Percentiles rank a stretch among this genome's conserved stretches.
Conservation (phyloP, 805 yeast genomes). For the Candida sonorensis region DNA sequence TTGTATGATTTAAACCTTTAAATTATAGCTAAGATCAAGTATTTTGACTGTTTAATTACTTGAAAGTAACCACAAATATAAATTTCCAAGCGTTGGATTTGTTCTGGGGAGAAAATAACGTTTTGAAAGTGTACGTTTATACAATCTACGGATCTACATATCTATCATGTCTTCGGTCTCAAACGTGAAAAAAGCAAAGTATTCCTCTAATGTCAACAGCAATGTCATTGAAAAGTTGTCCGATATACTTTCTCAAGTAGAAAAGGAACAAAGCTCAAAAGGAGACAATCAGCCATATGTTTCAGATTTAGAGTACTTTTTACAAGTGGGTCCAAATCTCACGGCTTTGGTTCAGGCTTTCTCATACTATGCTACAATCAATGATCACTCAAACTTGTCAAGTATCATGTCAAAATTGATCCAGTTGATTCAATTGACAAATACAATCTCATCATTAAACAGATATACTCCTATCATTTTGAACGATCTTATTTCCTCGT, state of each 20-base stretch:
- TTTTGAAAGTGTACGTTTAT: no score
- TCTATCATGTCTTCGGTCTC: constrained; percentile 1
- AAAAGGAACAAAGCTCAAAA: constrained; percentile 17
- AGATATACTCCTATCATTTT: constrained; percentile 33
- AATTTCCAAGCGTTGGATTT: no score
- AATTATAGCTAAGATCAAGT: no score
- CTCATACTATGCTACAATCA: constrained; percentile 35
- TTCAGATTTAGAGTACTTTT: constrained; percentile 20
- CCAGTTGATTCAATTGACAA: constrained; percentile 26
- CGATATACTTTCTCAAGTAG: constrained; percentile 11
- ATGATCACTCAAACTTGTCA: constrained; percentile 48
- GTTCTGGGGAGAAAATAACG: no score
- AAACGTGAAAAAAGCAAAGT: constrained; percentile 11
- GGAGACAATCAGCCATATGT: constrained; percentile 12
- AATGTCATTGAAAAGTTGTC: constrained; percentile 11
- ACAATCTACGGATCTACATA: no score
- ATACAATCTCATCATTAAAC: constrained; percentile 11
- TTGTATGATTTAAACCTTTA: no score
- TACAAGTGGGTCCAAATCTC: constrained; percentile 24
- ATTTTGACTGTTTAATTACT: no score
- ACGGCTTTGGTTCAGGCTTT: constrained; percentile 32
- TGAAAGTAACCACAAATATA: no score
- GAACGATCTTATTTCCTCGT: constrained; percentile 43
- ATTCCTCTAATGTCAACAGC: constrained; percentile 14
- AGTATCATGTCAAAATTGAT: constrained; percentile 36